Conservation (phyloP, 2,329 filamentous ascomycete species). For the Orbilia oligospora region DNA sequence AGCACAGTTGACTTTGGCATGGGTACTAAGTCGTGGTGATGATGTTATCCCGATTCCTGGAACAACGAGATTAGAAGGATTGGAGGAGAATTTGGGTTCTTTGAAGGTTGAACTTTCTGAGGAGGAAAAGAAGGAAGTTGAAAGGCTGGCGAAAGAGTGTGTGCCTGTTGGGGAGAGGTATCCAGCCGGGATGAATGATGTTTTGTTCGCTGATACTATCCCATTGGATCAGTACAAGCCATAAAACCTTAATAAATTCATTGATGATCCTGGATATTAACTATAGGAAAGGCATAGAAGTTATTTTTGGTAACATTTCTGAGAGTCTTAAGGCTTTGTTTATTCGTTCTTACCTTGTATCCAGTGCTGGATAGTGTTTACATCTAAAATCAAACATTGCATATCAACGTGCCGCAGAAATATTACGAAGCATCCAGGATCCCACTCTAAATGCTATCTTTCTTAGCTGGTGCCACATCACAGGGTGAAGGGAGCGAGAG, state of each 20-base stretch:
- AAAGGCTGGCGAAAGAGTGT: constrained; percentile 46
- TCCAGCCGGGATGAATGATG: constrained; percentile 33
- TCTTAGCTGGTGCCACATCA: neutral
- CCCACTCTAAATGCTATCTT: neutral
- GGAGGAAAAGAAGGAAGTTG: constrained; percentile 60
- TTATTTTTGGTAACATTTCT: no score
- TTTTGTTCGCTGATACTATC: constrained; percentile 53
- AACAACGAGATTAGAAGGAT: constrained; percentile 69
- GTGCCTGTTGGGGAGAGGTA: constrained; percentile 53
- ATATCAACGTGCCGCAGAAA: neutral
- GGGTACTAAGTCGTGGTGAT: constrained; percentile 74
- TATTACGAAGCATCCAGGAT: neutral
- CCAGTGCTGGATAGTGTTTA: neutral
- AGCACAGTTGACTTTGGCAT: constrained; percentile 75
- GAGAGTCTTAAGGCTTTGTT: no score
- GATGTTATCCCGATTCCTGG: constrained; percentile 75
- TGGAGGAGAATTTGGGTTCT: constrained; percentile 65
- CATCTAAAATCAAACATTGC: neutral
- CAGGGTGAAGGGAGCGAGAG: neutral
- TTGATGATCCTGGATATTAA: neutral
- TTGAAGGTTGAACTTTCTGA: constrained; percentile 39
- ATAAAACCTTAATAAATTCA: neutral
- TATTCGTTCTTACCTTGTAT: neutral
- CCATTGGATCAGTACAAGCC: constrained; percentile 48
- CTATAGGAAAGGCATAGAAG: neutral